phyloP scores from a whole-genome alignment of 2,329 filamentous ascomycete species.

The Biscogniauxia sp. region DNA sequence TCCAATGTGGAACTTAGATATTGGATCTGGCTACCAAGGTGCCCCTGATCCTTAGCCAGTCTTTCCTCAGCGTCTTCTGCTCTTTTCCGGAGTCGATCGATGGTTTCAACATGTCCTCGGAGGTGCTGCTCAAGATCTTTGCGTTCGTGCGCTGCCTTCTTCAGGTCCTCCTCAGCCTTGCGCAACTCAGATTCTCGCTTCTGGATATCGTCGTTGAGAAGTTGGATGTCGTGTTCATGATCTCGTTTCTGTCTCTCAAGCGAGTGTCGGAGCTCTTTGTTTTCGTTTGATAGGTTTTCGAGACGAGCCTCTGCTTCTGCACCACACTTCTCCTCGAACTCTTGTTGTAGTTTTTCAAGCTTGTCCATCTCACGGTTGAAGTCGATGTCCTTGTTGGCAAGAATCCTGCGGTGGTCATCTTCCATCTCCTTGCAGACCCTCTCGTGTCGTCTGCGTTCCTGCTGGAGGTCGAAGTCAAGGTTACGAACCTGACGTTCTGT shows the following conservation, averaged over 20 bases:
- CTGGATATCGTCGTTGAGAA: slow-evolving; percentile 46
- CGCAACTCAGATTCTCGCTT: slow-evolving; percentile 54
- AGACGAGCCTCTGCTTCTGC: slow-evolving; percentile 28
- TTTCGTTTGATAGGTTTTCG: slow-evolving; percentile 50
- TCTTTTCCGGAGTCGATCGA: slow-evolving; percentile 27
- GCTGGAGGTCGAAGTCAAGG: slow-evolving; percentile 41
- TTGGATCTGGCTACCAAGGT: slow-evolving; percentile 31
- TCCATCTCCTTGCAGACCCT: slow-evolving; percentile 25
- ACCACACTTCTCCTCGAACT: slow-evolving; percentile 40
- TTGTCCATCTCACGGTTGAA: slow-evolving; percentile 48
- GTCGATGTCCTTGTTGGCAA: slow-evolving; percentile 53
- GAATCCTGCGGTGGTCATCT: slow-evolving; percentile 44
- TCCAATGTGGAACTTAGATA: slow-evolving; percentile 27
- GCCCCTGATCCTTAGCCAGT: slow-evolving; percentile 30
- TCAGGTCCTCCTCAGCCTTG: slow-evolving; percentile 44
- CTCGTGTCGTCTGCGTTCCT: slow-evolving; percentile 38
- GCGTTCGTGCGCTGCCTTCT: slow-evolving; percentile 22
- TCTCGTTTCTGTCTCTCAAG: slow-evolving; percentile 51
- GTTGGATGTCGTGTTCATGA: slow-evolving; percentile 38
- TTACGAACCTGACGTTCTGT: slow-evolving; percentile 52
- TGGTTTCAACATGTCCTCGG: slow-evolving; percentile 28
- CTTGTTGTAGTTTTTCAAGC: slow-evolving; percentile 51
- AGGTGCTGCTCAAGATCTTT: slow-evolving; percentile 24
- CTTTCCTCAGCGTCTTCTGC: slow-evolving; percentile 30
- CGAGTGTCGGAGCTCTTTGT: slow-evolving; percentile 60